phyloP scores from a whole-genome alignment of 176 grass and related monocot species.

The Bromus sterilis region DNA sequence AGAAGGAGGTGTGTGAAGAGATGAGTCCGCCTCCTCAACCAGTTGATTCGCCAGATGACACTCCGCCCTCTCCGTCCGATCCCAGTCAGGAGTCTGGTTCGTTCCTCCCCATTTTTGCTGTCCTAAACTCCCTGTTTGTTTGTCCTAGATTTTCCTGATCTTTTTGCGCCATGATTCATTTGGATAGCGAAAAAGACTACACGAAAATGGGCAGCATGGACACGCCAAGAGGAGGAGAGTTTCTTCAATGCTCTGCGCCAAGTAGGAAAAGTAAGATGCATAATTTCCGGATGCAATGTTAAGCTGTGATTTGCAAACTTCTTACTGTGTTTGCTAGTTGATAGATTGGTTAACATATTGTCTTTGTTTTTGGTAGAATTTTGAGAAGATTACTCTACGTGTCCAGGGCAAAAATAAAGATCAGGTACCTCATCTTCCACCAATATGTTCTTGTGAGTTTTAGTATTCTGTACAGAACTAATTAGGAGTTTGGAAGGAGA shows the following conservation, averaged over 20 bases:
- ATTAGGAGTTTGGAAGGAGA: not conserved
- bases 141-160: slow-evolving; percentile 7
- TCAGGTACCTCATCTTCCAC: slow-evolving; percentile 55
- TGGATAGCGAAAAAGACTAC: slow-evolving; percentile 55
- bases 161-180: not conserved
- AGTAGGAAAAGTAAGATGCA: slow-evolving; percentile 84
- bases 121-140: not conserved
- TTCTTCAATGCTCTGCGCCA: slow-evolving; percentile 98
- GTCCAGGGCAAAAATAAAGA: slow-evolving; percentile 99
- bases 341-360: slow-evolving; percentile 26
- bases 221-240: slow-evolving; percentile 88
- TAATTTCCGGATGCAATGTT: slow-evolving; percentile 23
- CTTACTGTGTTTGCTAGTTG: not conserved
- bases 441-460: slow-evolving; percentile 9
- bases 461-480: not conserved
- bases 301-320: not conserved
- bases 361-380: slow-evolving; percentile 53
- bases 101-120: not conserved
- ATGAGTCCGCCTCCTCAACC: slow-evolving; percentile 3
- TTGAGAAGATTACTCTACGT: slow-evolving; percentile 95
- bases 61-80: slow-evolving; percentile 10
- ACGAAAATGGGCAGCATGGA: slow-evolving; percentile 96
- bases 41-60: not conserved
- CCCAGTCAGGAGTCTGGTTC: slow-evolving; percentile 22
- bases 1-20: slow-evolving; percentile 21